phyloP scores from a whole-genome alignment of 345 rosid genomes.

The Conringia planisiliqua region DNA sequence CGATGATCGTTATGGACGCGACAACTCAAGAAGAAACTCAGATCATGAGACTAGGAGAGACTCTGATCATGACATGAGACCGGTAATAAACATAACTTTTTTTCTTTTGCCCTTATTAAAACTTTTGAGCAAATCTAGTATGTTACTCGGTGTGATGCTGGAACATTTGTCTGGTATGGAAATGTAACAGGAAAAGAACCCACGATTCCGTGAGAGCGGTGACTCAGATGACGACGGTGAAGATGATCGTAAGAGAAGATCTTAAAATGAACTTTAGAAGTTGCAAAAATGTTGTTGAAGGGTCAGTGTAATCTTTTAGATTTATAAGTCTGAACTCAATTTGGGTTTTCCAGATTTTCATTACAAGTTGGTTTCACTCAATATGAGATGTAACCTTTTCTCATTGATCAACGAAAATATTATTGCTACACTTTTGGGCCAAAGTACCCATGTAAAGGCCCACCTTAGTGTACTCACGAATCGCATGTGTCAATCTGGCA shows the following conservation, averaged over 20 bases:
- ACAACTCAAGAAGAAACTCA: constrained; percentile 57
- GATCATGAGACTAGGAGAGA: constrained; percentile 51
- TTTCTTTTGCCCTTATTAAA: neutral
- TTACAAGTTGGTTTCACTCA: neutral
- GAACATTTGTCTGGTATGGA: neutral
- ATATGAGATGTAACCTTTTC: neutral
- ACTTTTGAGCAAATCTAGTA: neutral
- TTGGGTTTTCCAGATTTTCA: constrained; percentile 15
- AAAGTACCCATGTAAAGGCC: neutral
- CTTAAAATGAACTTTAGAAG: constrained; percentile 33
- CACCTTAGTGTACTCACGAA: neutral
- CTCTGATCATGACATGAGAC: constrained; percentile 34
- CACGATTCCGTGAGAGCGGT: constrained; percentile 94
- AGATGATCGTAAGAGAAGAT: constrained; percentile 54
- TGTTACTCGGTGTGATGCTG: neutral
- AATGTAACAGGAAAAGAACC: constrained; percentile 84
- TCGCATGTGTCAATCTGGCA: neutral
- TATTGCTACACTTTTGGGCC: neutral
- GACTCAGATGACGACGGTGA: constrained; percentile 96
- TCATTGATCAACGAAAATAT: neutral
- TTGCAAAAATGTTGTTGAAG: constrained; percentile 10
- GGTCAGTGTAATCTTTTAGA: constrained; percentile 20
- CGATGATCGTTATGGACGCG: constrained; percentile 70
- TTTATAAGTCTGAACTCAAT: constrained; percentile 9
- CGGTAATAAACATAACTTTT: neutral